phyloP scores from a whole-genome alignment of 2,329 filamentous ascomycete species.

The Myrmaecium sp. region DNA sequence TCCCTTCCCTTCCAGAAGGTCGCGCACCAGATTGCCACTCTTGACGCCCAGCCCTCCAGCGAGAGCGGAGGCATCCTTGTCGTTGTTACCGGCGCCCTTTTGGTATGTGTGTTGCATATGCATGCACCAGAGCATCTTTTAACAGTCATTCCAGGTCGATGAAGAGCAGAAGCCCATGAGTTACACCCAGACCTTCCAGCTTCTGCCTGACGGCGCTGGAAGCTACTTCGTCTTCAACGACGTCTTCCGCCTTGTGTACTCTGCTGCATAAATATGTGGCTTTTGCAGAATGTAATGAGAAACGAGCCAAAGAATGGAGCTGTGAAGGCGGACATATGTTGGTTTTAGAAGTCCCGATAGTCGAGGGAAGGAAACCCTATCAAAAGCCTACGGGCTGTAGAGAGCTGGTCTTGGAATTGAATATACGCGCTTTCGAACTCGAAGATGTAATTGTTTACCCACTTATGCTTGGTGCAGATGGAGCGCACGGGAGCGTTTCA shows the following conservation, averaged over 20 bases:
- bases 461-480: no score
- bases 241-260: conserved; percentile 78
- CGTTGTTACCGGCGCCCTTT: conserved; percentile 69
- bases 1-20: conserved; percentile 66
- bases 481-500: no score
- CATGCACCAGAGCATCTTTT: conserved; percentile 5
- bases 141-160: conserved; percentile 45
- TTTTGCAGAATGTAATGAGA: no score
- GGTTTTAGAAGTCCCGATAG: no score
- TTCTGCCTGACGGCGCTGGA: conserved; percentile 47
- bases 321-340: no score
- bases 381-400: no score
- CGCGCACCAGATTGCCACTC: conserved; percentile 56
- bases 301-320: no score
- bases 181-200: conserved; percentile 82
- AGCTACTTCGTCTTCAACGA: conserved; percentile 87
- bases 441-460: no score
- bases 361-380: no score
- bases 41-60: conserved; percentile 67
- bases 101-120: conserved; percentile 38
- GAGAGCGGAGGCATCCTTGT: conserved; percentile 59
- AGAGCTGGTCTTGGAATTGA: no score
- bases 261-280: conserved; percentile 20
- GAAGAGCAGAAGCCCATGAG: conserved; percentile 75
- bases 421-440: no score